Evolutionary conservation across 169 alveolate species (phyloP), one percentile per base, ranked within the genome.

Genomic region (Cryptosporidium canis): DNA sequence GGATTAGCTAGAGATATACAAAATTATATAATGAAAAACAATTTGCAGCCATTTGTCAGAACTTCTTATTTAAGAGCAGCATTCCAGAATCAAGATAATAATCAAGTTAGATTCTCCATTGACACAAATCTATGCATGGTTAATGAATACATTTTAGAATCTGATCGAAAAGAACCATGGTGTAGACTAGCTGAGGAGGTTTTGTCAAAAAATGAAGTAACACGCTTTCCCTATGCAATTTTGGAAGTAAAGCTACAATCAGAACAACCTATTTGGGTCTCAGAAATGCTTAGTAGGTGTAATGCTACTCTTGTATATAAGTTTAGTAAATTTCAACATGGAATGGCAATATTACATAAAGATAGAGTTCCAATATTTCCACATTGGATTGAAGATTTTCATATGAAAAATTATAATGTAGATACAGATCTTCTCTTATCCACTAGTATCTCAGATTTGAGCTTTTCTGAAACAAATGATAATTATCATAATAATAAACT

Each of bases 11-110:
- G 21, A 5, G 94, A 93, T 33, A 90, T 93, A 7, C 94, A 92
- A 39, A 47, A 29, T 55, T 91, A 83, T 58, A 93, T 93, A 31
- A 48, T 66, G 44, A 43, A 83, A 43, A 71, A 90, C 27, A 64
- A 67, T 18, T 58, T 93, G 18, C 94, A 93, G 55, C 95, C 95
- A 33, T 70, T 93, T 83, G 90, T 93, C 41, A 90, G 96, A 44
- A 93, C 96, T 21, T 90, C 95, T 39, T 93, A 93, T 84, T 71
- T 91, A 64, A 71, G 96, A 24, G 92, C 94, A 18, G 96, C 96
- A 33, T 93, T 92, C 85, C 96, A 93, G 64, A 70, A 67, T 51
- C 87, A 90, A 44, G 90, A 91, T 45, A 90, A 83, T 47, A 90
- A 87, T 77, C 77, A 92, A 27, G 90, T 93, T 18, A 71, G 96